These are phyloP conservation scores for Solioccasus polychromus DNA, from an alignment of 768 basidiomycete species.

Conservation along the genomic window DNA sequence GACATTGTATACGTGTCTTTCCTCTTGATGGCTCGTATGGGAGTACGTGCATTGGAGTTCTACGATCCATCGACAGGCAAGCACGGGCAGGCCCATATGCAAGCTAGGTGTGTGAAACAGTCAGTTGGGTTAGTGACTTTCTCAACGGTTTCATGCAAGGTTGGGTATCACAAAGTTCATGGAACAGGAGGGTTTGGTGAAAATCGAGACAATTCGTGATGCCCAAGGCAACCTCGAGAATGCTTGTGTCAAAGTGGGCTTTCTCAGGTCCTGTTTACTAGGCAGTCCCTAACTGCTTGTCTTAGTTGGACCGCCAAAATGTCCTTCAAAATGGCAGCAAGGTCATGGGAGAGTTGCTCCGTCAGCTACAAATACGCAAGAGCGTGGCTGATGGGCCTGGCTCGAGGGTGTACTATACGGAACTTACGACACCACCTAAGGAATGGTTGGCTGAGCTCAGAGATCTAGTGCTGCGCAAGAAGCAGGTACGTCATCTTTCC, in stretches of 20 bases:
- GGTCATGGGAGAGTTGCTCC: conserved; percentile 68
- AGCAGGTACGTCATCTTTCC: conserved; percentile 50
- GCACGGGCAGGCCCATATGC: conserved; percentile 90
- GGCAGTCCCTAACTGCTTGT: not conserved
- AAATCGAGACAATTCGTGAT: conserved; percentile 65
- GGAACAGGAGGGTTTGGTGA: conserved; percentile 65
- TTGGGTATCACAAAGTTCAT: conserved; percentile 82
- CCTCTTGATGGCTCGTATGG: conserved; percentile 83
- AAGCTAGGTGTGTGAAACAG: conserved; percentile 59
- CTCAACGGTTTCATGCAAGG: conserved; percentile 33
- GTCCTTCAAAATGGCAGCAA: conserved; percentile 64
- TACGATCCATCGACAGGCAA: conserved; percentile 80
- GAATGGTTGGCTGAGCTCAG: conserved; percentile 77
- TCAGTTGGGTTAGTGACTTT: not conserved
- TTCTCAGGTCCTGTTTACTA: not conserved
- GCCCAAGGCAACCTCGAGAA: conserved; percentile 59
- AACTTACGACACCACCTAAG: conserved; percentile 67
- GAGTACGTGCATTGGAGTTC: conserved; percentile 74
- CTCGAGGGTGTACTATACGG: conserved; percentile 75
- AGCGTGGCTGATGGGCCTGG: conserved; percentile 82
- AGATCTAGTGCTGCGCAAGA: conserved; percentile 75
- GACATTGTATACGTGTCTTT: conserved; percentile 81
- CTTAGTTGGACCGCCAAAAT: conserved; percentile 67
- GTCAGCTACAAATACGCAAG: conserved; percentile 82
- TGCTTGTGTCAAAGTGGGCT: conserved; percentile 62